These are phyloP conservation scores for Fusarium continuum DNA, from an alignment of 2,329 filamentous ascomycete genomes.

Conservation along the genomic window DNA sequence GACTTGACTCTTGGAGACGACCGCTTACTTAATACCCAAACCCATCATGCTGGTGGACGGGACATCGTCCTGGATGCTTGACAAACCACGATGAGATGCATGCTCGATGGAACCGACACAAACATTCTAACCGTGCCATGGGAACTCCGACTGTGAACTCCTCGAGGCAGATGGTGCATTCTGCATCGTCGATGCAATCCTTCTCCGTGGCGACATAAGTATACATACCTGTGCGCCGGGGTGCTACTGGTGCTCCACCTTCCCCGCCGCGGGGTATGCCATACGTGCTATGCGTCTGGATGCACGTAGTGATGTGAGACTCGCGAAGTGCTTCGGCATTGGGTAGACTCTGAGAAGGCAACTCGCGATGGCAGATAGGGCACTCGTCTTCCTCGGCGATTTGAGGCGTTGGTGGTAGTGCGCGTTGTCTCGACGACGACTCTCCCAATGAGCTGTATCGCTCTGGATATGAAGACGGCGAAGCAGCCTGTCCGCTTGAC, in stretches of 20 bases:
- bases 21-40: slow-evolving; percentile 57
- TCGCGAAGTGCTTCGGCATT: slow-evolving; percentile 66
- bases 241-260: slow-evolving; percentile 45
- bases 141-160: slow-evolving; percentile 69
- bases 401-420: slow-evolving; percentile 57
- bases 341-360: slow-evolving; percentile 65
- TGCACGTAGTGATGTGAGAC: slow-evolving; percentile 67
- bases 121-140: slow-evolving; percentile 73
- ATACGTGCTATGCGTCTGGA: slow-evolving; percentile 63
- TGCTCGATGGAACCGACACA: slow-evolving; percentile 69
- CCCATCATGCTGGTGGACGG: slow-evolving; percentile 71
- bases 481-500: slow-evolving; percentile 48
- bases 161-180: slow-evolving; percentile 74
- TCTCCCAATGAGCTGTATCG: slow-evolving; percentile 46
- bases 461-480: slow-evolving; percentile 45
- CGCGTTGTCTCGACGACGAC: slow-evolving; percentile 52
- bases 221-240: slow-evolving; percentile 68
- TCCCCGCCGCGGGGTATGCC: slow-evolving; percentile 47
- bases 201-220: slow-evolving; percentile 72
- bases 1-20: neutral
- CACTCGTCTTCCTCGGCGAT: slow-evolving; percentile 80
- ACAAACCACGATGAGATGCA: slow-evolving; percentile 72
- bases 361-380: slow-evolving; percentile 77
- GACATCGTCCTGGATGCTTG: slow-evolving; percentile 69
- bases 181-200: slow-evolving; percentile 72